A percentile compares a stretch with the other conserved stretches of the same genome.
Evolutionary conservation across 1,139 yeast genomes (phyloP).

Genomic region (Geotrichum macrosporum): DNA sequence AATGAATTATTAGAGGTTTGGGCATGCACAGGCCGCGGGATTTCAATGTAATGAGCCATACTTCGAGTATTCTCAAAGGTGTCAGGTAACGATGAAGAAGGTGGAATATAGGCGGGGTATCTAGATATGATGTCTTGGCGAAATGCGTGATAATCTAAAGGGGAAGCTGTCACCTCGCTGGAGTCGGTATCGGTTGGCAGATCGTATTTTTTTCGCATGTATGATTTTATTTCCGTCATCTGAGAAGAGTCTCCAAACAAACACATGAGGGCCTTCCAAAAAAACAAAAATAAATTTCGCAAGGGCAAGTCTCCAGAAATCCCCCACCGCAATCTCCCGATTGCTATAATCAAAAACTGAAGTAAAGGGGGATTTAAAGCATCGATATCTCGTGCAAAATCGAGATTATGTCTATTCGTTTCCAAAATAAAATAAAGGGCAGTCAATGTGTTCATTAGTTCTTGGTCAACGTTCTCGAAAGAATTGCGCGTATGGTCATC

Average conservation of each 20-base stretch:
- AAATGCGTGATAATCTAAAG: constrained; percentile 74
- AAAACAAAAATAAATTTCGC: constrained; percentile 47
- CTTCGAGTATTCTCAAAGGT: constrained; percentile 47
- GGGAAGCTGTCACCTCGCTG: constrained; percentile 52
- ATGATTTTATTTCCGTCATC: constrained; percentile 48
- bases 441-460: constrained; percentile 48
- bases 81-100: constrained; percentile 45
- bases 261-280: constrained; percentile 57
- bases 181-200: constrained; percentile 37
- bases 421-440: constrained; percentile 49
- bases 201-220: constrained; percentile 45
- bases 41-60: constrained; percentile 43
- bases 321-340: constrained; percentile 68
- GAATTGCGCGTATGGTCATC: constrained; percentile 5
- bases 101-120: constrained; percentile 64
- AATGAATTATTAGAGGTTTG: constrained; percentile 54
- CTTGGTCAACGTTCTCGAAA: constrained; percentile 25
- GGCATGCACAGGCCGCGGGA: constrained; percentile 52
- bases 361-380: constrained; percentile 41
- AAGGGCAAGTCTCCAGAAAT: constrained; percentile 34
- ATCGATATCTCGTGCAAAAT: constrained; percentile 32
- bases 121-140: constrained; percentile 69
- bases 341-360: constrained; percentile 45
- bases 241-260: constrained; percentile 59
- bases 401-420: constrained; percentile 33